phyloP scores from a whole-genome alignment of 176 grass and related monocot genomes.

The Tillandsia leiboldiana region DNA sequence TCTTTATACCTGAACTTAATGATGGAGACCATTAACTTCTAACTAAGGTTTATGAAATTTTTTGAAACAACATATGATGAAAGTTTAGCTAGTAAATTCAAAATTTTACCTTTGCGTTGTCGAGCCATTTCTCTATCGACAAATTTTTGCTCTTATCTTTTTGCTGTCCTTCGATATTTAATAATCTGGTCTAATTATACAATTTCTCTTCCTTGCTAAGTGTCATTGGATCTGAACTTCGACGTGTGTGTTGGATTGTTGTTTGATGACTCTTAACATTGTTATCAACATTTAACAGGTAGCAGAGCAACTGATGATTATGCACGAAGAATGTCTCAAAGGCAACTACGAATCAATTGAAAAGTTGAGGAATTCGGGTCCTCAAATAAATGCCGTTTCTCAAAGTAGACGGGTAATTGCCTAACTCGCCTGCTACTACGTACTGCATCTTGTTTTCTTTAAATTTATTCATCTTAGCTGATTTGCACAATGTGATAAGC shows the following conservation, averaged over 20 bases:
- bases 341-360: constrained; percentile 51
- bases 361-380: constrained; percentile 35
- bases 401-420: constrained; percentile 44
- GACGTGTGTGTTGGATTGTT: not conserved
- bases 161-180: constrained; percentile 21
- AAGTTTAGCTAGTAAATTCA: too few relatives aligned
- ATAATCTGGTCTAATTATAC: constrained; percentile 1
- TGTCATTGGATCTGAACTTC: not conserved
- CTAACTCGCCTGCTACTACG: not conserved
- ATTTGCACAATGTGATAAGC: not conserved
- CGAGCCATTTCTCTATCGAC: too few relatives aligned
- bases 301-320: constrained; percentile 60
- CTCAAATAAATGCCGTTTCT: constrained; percentile 50
- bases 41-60: too few relatives aligned
- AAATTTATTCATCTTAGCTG: not conserved
- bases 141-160: not conserved
- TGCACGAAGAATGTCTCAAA: constrained; percentile 74
- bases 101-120: too few relatives aligned
- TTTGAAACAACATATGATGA: too few relatives aligned
- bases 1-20: too few relatives aligned
- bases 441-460: not conserved
- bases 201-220: constrained; percentile 1
- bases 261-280: not conserved
- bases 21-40: too few relatives aligned
- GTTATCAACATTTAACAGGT: constrained; percentile 26